Conservation (phyloP, 495 filamentous ascomycete genomes). For the Podospora anserina region DNA sequence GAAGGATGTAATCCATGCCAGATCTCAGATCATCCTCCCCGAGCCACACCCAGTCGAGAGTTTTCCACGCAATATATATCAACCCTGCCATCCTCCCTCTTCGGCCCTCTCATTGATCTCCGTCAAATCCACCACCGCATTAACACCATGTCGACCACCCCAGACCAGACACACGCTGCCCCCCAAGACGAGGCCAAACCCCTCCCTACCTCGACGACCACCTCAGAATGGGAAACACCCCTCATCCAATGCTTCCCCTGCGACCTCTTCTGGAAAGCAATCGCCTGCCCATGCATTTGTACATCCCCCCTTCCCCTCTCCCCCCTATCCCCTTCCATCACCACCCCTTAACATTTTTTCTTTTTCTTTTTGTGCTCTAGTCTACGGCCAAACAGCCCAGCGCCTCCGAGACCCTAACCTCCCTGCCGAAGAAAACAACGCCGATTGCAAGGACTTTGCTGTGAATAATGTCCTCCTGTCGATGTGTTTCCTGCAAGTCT, state of each 20-base stretch:
- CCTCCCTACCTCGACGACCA: neutral
- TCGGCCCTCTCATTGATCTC: no score
- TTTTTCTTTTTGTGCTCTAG: slow-evolving; percentile 1
- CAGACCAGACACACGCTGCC: neutral
- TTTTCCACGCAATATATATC: no score
- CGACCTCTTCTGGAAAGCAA: neutral
- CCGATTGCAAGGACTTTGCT: slow-evolving; percentile 27
- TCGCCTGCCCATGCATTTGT: neutral
- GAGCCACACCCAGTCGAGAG: no score
- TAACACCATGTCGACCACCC: neutral
- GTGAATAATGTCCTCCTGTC: slow-evolving; percentile 13
- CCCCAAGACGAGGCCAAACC: neutral
- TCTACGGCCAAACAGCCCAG: slow-evolving; percentile 46
- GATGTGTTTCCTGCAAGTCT: slow-evolving; percentile 35
- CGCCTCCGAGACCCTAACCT: slow-evolving; percentile 46
- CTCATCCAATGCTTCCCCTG: neutral
- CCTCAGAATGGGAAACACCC: neutral
- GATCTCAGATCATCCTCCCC: no score
- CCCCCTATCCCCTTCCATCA: neutral
- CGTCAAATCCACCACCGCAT: no score
- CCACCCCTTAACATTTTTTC: neutral
- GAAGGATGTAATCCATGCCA: no score
- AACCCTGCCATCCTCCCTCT: neutral
- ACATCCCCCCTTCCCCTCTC: neutral
- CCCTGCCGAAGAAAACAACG: slow-evolving; percentile 39